Conservation (phyloP, 345 rosid species). For the Aethionema arabicum region DNA sequence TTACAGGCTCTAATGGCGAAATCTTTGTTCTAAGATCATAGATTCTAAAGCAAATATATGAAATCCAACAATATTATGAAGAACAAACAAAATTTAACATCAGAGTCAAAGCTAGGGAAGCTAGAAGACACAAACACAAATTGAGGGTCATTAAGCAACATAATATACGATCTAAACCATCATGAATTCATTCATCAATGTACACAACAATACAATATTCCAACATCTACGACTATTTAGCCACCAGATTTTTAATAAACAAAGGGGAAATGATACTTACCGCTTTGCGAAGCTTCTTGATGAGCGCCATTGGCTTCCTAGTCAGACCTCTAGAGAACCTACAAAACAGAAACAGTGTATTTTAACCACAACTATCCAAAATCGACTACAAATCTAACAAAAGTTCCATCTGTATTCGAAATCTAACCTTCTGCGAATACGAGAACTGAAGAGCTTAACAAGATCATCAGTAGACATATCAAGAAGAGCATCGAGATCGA, state of each 20-base stretch:
- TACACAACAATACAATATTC: not conserved
- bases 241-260: not conserved
- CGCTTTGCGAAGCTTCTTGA: slow-evolving; percentile 84
- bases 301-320: slow-evolving; percentile 84
- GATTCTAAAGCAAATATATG: not conserved
- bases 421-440: slow-evolving; percentile 86
- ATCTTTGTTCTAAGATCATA: not conserved
- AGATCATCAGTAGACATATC: slow-evolving; percentile 97
- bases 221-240: not conserved
- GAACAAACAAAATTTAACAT: not conserved
- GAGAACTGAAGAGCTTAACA: slow-evolving; percentile 85
- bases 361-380: not conserved
- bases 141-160: not conserved
- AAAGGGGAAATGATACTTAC: slow-evolving; percentile 35
- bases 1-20: not conserved
- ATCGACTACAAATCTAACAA: not conserved
- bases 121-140: not conserved
- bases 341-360: not conserved
- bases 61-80: not conserved
- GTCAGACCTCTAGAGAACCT: slow-evolving; percentile 94
- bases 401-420: not conserved
- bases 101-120: not conserved
- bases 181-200: not conserved
- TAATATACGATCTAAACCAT: not conserved
- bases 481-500: slow-evolving; percentile 81